Percentiles rank a stretch among this genome's conserved stretches.
Evolutionary conservation across 2,329 filamentous ascomycete genomes (phyloP).

Genomic region (Sarocladium strictum): DNA sequence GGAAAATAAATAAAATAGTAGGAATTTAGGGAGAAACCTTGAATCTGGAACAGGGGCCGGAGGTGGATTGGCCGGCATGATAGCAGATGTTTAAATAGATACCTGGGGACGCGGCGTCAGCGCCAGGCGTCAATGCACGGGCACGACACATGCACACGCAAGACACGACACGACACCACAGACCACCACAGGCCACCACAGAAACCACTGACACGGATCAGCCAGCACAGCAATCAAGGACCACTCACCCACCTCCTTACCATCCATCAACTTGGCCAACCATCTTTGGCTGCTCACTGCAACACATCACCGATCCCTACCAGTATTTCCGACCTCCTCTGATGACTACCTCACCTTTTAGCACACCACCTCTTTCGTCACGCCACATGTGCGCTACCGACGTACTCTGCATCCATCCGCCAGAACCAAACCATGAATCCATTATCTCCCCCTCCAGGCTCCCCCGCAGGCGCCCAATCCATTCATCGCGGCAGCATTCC

Average conservation of each 20-base stretch:
- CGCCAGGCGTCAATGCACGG: not conserved
- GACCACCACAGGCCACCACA: too few species aligned
- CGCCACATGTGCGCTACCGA: not conserved
- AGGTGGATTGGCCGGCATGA: not conserved
- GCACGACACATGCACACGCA: not conserved
- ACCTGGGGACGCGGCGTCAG: not conserved
- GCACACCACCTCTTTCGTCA: not conserved
- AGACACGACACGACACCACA: not conserved
- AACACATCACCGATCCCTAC: conserved; percentile 1
- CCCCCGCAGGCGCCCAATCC: not conserved
- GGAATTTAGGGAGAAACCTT: not conserved
- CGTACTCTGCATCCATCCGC: conserved; percentile 2
- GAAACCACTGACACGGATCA: too few species aligned
- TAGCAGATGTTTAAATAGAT: conserved; percentile 9
- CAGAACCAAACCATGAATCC: not conserved
- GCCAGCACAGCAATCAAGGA: too few species aligned
- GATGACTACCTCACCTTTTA: not conserved
- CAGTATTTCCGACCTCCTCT: not conserved
- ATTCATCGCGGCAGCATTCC: not conserved
- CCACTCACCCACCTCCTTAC: not conserved
- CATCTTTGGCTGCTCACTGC: not conserved
- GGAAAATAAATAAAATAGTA: conserved; percentile 5
- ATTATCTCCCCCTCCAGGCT: not conserved
- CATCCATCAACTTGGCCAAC: not conserved
- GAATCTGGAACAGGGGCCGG: conserved; percentile 6